Conservation (phyloP, 2,329 filamentous ascomycete genomes). For the Drechslera avenae region DNA sequence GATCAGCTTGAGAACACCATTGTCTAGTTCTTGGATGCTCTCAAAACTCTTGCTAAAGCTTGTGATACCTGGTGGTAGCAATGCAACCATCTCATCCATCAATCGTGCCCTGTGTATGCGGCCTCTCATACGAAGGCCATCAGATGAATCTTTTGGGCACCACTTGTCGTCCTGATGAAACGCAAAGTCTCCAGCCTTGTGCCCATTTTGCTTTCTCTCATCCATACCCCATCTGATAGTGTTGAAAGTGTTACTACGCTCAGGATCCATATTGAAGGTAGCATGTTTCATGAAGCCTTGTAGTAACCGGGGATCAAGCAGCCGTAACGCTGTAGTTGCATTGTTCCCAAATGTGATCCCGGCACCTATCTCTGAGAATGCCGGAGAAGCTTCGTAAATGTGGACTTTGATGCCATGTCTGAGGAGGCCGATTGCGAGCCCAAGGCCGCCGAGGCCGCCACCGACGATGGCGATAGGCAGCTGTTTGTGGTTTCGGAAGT, state of each 20-base stretch:
- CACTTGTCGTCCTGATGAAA: slow-evolving; percentile 20
- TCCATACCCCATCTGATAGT: slow-evolving; percentile 25
- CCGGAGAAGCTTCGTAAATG: slow-evolving; percentile 35
- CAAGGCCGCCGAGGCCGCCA: slow-evolving; percentile 38
- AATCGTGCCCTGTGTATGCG: slow-evolving; percentile 33
- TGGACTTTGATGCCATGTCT: slow-evolving; percentile 29
- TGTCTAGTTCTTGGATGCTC: slow-evolving; percentile 15
- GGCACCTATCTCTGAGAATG: slow-evolving; percentile 36
- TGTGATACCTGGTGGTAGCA: slow-evolving; percentile 24
- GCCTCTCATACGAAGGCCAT: slow-evolving; percentile 20
- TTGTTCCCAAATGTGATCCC: slow-evolving; percentile 39
- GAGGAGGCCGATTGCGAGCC: slow-evolving; percentile 35
- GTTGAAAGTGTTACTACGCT: slow-evolving; percentile 21
- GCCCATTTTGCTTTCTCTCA: slow-evolving; percentile 12
- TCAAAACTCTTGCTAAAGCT: slow-evolving; percentile 29
- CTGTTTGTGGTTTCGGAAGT: background rate
- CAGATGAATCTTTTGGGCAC: slow-evolving; percentile 5
- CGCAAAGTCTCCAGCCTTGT: slow-evolving; percentile 25
- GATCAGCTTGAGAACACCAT: slow-evolving; percentile 25
- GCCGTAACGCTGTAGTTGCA: slow-evolving; percentile 26
- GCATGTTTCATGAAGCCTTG: slow-evolving; percentile 35
- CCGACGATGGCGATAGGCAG: slow-evolving; percentile 37
- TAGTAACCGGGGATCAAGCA: slow-evolving; percentile 28
- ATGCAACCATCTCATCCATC: slow-evolving; percentile 26
- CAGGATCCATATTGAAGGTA: slow-evolving; percentile 26